Evolutionary conservation across 768 basidiomycete species (phyloP), one percentile per base, ranked within the genome.

Genomic region (Udeniomyces megalosporus): DNA sequence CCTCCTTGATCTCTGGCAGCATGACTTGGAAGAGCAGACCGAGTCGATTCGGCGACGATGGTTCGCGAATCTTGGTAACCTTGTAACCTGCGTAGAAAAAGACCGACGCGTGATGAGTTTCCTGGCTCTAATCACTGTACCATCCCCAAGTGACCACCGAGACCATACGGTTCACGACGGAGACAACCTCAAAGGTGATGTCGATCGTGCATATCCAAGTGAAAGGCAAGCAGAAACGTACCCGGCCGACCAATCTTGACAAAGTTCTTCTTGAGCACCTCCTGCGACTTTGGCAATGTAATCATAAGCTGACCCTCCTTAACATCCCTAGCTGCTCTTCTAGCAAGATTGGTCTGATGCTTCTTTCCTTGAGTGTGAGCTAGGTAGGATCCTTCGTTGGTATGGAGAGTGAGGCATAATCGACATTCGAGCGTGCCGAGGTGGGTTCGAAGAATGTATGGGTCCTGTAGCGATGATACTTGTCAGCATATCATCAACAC

Each of bases 291-390:
- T 22, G 73, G 69, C 53, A 72, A 70, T 38, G 88, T 85, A 66
- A 93, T 84, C 80, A 88, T 90, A 67, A 93, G 75, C 71, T 87
- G 84, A 0, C 85, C 83, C 71, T 96, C 95, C 71, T 96, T 95
- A 51, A 88, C 86, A 78, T 97, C 95, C 67, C 84, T 83, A n/a
- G 93, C 93, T 0, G 95, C 95, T 67, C 95, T 85, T 45, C 95
- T 82, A 15, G 95, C 95, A 56, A 99, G 82, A 72, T 97, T 97
- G 3, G 92, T 97, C 73, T 97, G 95, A 72, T 97, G 95, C 72
- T 97, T 99, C 78, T 97, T 99, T 24, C 95, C 95, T 77, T 97
- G 95, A 0, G 95, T 99, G 69, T 99, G 95, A 0, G 95, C 95
- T 52, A 99, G 85, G 50, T 66, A 67, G 15, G 92, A 95, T 22